These are phyloP conservation scores for Bretziella fagacearum DNA, from an alignment of 2,329 filamentous ascomycete genomes.

Conservation along the genomic window DNA sequence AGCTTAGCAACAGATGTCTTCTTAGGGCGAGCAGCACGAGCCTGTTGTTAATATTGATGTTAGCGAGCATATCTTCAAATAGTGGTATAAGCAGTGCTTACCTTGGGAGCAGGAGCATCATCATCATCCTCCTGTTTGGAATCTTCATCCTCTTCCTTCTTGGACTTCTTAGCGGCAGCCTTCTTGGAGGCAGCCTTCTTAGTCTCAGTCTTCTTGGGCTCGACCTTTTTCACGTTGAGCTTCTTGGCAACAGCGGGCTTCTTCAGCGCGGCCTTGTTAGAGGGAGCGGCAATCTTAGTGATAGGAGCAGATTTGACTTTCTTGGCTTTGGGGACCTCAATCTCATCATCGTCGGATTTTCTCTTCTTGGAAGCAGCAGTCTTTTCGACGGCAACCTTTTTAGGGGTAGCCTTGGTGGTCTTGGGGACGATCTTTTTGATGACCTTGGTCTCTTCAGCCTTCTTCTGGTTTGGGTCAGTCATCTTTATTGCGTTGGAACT, in stretches of 20 bases:
- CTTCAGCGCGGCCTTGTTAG: constrained; percentile 18
- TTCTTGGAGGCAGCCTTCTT: constrained; percentile 18
- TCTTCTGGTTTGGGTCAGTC: constrained; percentile 9
- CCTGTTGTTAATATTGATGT: neutral
- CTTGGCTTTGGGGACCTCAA: constrained; percentile 10
- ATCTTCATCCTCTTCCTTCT: constrained; percentile 20
- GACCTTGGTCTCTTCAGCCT: constrained; percentile 15
- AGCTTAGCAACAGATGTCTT: constrained; percentile 22
- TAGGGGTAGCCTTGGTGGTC: constrained; percentile 17
- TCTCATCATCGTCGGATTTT: constrained; percentile 15
- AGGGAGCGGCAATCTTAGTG: constrained; percentile 17
- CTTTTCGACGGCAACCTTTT: constrained; percentile 18
- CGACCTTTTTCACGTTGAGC: constrained; percentile 13
- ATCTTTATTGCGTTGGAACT: no score
- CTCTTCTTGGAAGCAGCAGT: constrained; percentile 21
- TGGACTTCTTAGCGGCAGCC: constrained; percentile 31
- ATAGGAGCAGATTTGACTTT: constrained; percentile 6
- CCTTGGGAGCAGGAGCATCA: constrained; percentile 9
- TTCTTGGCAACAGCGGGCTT: constrained; percentile 16
- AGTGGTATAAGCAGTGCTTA: constrained; percentile 15
- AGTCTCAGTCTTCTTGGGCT: constrained; percentile 33
- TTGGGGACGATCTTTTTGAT: constrained; percentile 19
- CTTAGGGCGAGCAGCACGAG: constrained; percentile 21
- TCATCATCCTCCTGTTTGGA: constrained; percentile 14
- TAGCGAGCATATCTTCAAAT: neutral